A percentile compares a stretch with the other conserved stretches of the same genome.
Evolutionary conservation across 139 green algal genomes (phyloP).

Genomic region (Auxenochlorella pyrenoidosa): DNA sequence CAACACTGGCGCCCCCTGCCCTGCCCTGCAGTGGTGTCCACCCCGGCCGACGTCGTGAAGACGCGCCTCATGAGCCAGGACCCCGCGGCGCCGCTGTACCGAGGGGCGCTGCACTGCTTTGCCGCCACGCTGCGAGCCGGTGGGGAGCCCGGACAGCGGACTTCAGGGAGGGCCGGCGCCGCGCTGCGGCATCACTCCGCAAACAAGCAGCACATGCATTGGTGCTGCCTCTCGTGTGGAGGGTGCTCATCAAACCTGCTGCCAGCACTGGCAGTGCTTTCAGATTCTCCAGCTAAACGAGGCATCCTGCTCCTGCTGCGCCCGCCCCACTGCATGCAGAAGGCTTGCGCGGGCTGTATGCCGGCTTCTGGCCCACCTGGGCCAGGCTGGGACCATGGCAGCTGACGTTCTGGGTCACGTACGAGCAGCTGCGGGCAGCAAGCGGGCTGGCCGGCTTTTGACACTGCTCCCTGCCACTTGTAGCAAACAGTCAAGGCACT

Average conservation of each 20-base stretch:
- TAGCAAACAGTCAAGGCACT: too few relatives aligned
- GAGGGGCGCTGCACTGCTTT: constrained; percentile 67
- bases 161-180: not conserved
- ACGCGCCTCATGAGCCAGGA: constrained; percentile 78
- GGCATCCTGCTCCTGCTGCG: not conserved
- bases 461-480: not conserved
- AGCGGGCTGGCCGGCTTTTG: constrained; percentile 53
- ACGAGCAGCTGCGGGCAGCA: constrained; percentile 55
- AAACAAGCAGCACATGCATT: not conserved
- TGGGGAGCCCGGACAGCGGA: not conserved
- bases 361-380: constrained; percentile 80
- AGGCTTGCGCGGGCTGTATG: constrained; percentile 65
- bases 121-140: constrained; percentile 48
- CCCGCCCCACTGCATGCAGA: constrained; percentile 37
- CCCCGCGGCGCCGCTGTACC: constrained; percentile 38
- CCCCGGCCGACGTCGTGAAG: constrained; percentile 59
- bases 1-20: not conserved
- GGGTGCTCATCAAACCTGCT: not conserved
- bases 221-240: too few relatives aligned
- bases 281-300: not conserved
- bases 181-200: not conserved
- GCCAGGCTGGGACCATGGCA: constrained; percentile 76
- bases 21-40: constrained; percentile 9
- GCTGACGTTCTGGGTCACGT: constrained; percentile 71
- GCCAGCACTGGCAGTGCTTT: not conserved